Percentiles rank a stretch among this genome's conserved stretches.
Evolutionary conservation across 176 grass and related monocot species (phyloP).

Genomic region (Puccinellia tenuiflora): DNA sequence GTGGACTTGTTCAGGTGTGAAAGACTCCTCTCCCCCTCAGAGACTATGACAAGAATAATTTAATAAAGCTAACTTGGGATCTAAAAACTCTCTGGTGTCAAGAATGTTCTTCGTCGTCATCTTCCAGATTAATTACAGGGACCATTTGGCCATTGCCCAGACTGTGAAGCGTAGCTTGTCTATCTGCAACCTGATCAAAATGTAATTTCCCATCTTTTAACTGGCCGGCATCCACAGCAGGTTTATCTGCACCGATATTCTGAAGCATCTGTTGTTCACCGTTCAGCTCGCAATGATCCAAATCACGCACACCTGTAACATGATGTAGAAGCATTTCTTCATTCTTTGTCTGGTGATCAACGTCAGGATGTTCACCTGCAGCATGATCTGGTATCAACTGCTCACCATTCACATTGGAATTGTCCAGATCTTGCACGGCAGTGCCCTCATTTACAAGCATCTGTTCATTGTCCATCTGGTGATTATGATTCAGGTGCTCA

Average conservation of each 20-base stretch:
- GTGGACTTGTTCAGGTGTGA: conserved; percentile 29
- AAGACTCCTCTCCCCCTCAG: not conserved
- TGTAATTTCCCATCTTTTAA: conserved; percentile 12
- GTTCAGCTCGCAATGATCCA: not conserved
- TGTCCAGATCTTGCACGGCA: not conserved
- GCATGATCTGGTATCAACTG: not conserved
- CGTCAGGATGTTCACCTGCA: not conserved
- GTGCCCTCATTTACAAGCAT: conserved; percentile 3
- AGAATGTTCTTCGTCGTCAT: conserved; percentile 29
- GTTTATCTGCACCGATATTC: not conserved
- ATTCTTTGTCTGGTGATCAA: conserved; percentile 3
- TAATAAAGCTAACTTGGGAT: conserved; percentile 36
- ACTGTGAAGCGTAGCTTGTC: not conserved
- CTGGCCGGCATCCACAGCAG: not conserved
- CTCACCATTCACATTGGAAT: not conserved
- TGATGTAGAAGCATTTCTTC: conserved; percentile 1
- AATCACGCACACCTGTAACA: conserved; percentile 8
- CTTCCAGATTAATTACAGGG: conserved; percentile 43
- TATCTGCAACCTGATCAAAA: conserved; percentile 16
- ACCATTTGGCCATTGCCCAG: conserved; percentile 11
- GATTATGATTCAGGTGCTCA: not conserved
- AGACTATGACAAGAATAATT: conserved; percentile 2
- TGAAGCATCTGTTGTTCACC: conserved; percentile 19
- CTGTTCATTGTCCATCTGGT: not conserved
- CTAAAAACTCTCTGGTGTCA: conserved; percentile 23